These are phyloP conservation scores for Volvariella volvacea DNA, from an alignment of 1,284 basidiomycete genomes.

Conservation along the genomic window DNA sequence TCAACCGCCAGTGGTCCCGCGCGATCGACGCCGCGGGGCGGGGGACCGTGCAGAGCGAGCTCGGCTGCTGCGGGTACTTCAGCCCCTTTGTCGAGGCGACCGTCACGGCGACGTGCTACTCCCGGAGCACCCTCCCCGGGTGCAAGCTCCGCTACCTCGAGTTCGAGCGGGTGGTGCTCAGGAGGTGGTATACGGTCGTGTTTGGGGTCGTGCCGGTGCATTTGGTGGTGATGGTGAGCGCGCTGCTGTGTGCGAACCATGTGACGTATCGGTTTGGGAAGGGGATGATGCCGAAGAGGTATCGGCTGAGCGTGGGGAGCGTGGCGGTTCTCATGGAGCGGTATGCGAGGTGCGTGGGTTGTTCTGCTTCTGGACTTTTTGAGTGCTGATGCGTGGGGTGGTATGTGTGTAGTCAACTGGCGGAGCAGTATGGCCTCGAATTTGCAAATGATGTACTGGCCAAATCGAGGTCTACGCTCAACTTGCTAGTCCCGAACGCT, in stretches of 20 bases:
- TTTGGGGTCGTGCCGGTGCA: conserved; percentile 51
- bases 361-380: conserved; percentile 7
- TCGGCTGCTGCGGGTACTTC: conserved; percentile 62
- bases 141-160: conserved; percentile 51
- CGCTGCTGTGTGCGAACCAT: conserved; percentile 53
- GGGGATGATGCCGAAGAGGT: conserved; percentile 36
- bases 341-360: conserved; percentile 48
- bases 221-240: conserved; percentile 45
- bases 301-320: conserved; percentile 52
- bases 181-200: conserved; percentile 45
- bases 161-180: conserved; percentile 41
- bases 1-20: conserved; percentile 58
- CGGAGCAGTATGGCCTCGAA: conserved; percentile 42
- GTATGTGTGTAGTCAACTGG: conserved; percentile 34
- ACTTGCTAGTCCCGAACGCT: no score
- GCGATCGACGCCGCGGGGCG: conserved; percentile 40
- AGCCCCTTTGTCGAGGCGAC: conserved; percentile 59
- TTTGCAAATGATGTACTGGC: conserved; percentile 31
- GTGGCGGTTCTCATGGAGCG: conserved; percentile 70
- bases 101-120: conserved; percentile 51
- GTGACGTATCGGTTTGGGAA: conserved; percentile 17
- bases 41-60: conserved; percentile 51
- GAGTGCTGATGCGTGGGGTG: no score
- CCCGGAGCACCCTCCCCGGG: conserved; percentile 49
- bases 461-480: no score